A percentile compares a stretch with the other conserved stretches of the same genome.
These are phyloP conservation scores for Chaetomium strumarium DNA, from an alignment of 2,329 filamentous ascomycete genomes.

Conservation along the genomic window DNA sequence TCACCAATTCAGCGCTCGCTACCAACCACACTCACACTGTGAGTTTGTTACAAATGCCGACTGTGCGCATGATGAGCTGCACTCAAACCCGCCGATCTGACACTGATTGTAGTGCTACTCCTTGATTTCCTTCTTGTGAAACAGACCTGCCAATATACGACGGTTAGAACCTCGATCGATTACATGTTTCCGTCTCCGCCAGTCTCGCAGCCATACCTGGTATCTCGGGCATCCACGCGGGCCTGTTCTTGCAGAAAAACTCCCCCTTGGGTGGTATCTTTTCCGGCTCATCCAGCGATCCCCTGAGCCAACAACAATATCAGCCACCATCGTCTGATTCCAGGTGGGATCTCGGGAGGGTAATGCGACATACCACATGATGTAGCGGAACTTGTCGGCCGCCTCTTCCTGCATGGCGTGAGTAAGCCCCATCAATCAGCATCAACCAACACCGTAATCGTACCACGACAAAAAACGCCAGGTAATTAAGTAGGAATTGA, in stretches of 20 bases:
- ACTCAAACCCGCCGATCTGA: background rate
- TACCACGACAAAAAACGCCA: too few relatives aligned
- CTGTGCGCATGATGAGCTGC: background rate
- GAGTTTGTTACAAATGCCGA: too few relatives aligned
- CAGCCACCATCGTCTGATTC: too few relatives aligned
- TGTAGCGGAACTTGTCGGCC: conserved; percentile 39
- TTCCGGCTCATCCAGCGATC: conserved; percentile 44
- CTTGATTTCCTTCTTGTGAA: conserved; percentile 41
- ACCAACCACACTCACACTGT: too few relatives aligned
- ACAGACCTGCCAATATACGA: conserved; percentile 31
- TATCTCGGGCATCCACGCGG: conserved; percentile 46
- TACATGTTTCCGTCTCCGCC: background rate
- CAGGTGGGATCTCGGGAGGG: too few relatives aligned
- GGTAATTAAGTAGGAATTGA: too few relatives aligned
- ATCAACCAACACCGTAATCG: background rate
- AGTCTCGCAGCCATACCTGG: conserved; percentile 30
- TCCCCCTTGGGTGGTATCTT: conserved; percentile 47
- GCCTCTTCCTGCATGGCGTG: conserved; percentile 32
- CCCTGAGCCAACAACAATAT: conserved; percentile 19
- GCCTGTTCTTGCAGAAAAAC: conserved; percentile 46
- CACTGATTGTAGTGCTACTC: conserved; percentile 26
- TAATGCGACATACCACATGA: conserved; percentile 28
- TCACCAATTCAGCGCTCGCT: background rate
- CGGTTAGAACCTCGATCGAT: background rate
- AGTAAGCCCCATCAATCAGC: background rate